Percentiles rank a stretch among this genome's conserved stretches.
phyloP scores from a whole-genome alignment of 2,329 filamentous ascomycete species.

The Colletotrichum plurivorum region DNA sequence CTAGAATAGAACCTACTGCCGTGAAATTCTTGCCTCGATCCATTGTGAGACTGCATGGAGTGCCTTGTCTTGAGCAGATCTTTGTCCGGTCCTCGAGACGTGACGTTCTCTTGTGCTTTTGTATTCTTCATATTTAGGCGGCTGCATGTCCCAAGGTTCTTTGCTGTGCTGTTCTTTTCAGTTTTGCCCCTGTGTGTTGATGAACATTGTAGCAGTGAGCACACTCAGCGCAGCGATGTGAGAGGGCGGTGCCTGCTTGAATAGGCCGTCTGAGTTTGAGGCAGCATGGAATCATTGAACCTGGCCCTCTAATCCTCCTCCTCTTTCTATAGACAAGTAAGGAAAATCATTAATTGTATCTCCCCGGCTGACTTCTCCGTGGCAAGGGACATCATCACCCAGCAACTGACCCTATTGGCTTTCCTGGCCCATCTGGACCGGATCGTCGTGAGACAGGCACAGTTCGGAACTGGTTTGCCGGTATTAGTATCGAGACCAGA shows the following conservation, averaged over 20 bases:
- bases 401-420: neutral
- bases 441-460: neutral
- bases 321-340: no score
- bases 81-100: no score
- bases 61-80: neutral
- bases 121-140: no score
- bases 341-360: no score
- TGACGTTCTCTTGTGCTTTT: neutral
- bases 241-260: neutral
- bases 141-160: no score
- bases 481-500: no score
- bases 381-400: no score
- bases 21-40: neutral
- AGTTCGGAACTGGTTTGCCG: no score
- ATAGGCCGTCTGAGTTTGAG: neutral
- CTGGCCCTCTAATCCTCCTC: no score
- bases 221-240: neutral
- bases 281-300: neutral
- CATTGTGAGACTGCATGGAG: neutral
- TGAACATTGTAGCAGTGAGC: neutral
- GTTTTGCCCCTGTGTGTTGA: no score
- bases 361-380: no score
- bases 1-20: conserved; percentile 28
- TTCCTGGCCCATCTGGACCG: neutral
- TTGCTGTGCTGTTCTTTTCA: no score